These are phyloP conservation scores for Cutaneotrichosporon cutaneum DNA, from an alignment of 1,284 basidiomycete species.

Conservation along the genomic window DNA sequence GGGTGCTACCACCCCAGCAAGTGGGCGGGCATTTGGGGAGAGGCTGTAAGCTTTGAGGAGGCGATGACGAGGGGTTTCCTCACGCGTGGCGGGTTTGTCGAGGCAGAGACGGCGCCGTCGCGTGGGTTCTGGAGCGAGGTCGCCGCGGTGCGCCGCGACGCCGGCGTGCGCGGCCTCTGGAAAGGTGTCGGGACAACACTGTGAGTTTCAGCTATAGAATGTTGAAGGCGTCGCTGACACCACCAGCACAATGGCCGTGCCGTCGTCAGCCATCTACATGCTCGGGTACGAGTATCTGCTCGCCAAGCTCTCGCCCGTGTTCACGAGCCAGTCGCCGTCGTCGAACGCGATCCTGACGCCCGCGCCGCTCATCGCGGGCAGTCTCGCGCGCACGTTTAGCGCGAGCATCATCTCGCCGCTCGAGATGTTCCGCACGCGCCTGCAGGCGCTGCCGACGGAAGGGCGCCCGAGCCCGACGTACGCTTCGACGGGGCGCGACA, in stretches of 20 bases:
- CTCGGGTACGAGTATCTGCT: conserved; percentile 90
- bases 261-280: conserved; percentile 92
- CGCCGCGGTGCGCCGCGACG: conserved; percentile 70
- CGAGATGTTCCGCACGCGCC: conserved; percentile 88
- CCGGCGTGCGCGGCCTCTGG: conserved; percentile 78
- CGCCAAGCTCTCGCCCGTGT: conserved; percentile 43
- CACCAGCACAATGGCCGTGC: conserved; percentile 80
- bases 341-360: conserved; percentile 55
- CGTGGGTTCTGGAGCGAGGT: conserved; percentile 75
- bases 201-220: too few species aligned
- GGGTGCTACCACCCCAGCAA: conserved; percentile 52
- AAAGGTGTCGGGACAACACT: conserved; percentile 83
- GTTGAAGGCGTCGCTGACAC: conserved; percentile 1
- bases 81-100: conserved; percentile 19
- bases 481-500: conserved; percentile 49
- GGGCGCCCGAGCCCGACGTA: conserved; percentile 65
- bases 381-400: conserved; percentile 74
- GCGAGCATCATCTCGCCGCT: conserved; percentile 82
- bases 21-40: conserved; percentile 54
- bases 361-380: conserved; percentile 78
- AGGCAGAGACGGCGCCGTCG: conserved; percentile 3
- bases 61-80: conserved; percentile 33
- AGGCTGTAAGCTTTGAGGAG: conserved; percentile 41
- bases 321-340: conserved; percentile 31
- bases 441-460: conserved; percentile 71